These are phyloP conservation scores for Fonsecaea erecta DNA, from an alignment of 2,329 filamentous ascomycete genomes.

Conservation along the genomic window DNA sequence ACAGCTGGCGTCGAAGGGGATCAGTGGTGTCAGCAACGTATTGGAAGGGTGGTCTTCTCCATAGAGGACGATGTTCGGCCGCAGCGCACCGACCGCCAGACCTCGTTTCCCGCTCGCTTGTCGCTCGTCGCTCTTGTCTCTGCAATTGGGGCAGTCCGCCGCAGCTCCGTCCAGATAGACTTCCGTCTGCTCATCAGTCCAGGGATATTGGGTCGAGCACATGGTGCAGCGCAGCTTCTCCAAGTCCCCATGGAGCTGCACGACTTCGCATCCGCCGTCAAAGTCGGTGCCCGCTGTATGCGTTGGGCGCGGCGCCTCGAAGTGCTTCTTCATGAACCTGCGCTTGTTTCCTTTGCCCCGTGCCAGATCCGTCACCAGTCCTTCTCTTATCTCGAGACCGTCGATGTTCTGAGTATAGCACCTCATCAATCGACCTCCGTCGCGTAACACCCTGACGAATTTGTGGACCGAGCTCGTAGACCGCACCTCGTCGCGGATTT, in stretches of 20 bases:
- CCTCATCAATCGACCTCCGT: conserved; percentile 69
- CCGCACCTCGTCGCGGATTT: conserved; percentile 61
- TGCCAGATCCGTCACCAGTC: conserved; percentile 65
- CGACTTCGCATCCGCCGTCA: conserved; percentile 52
- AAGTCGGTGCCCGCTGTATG: conserved; percentile 32
- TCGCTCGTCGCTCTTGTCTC: conserved; percentile 64
- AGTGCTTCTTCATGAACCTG: conserved; percentile 59
- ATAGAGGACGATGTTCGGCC: conserved; percentile 75
- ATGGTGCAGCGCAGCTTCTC: conserved; percentile 63
- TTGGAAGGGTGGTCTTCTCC: conserved; percentile 73
- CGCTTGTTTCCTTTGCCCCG: conserved; percentile 66
- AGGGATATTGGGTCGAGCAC: conserved; percentile 43
- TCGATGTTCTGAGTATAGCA: conserved; percentile 80
- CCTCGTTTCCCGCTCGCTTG: conserved; percentile 69
- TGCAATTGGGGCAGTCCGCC: conserved; percentile 70
- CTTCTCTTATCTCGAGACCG: conserved; percentile 72
- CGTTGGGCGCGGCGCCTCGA: conserved; percentile 36
- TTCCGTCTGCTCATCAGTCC: conserved; percentile 56
- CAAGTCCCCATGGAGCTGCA: conserved; percentile 74
- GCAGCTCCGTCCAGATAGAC: conserved; percentile 63
- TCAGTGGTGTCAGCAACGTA: conserved; percentile 69
- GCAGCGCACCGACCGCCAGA: conserved; percentile 68
- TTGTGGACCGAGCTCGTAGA: conserved; percentile 68
- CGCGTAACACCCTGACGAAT: conserved; percentile 70
- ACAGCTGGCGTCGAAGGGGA: conserved; percentile 68